A percentile compares a stretch with the other conserved stretches of the same genome.
phyloP scores from a whole-genome alignment of 257 asterid species.

The Plantago elongata region DNA sequence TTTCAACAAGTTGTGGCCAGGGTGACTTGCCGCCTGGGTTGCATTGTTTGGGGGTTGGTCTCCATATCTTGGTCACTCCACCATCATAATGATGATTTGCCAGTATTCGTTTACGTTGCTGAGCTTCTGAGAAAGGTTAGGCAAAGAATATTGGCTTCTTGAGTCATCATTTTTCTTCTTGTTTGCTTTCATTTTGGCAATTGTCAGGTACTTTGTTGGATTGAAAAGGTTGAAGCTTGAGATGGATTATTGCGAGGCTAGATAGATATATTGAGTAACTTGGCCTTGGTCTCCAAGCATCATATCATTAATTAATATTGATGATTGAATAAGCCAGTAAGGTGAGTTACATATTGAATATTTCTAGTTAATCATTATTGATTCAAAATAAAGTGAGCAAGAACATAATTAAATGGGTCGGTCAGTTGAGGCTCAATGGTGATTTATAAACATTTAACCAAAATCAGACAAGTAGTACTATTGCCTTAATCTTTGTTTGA shows the following conservation, averaged over 20 bases:
- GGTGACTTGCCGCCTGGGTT: constrained; percentile 4
- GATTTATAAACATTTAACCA: no score
- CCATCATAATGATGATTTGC: constrained; percentile 18
- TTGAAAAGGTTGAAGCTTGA: background rate
- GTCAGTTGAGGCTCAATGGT: no score
- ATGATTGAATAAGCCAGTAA: no score
- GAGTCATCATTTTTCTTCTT: background rate
- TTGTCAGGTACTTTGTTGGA: background rate
- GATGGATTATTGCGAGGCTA: no score
- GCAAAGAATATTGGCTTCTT: constrained; percentile 16
- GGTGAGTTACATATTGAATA: no score
- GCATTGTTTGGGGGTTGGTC: background rate
- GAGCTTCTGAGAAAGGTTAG: constrained; percentile 24
- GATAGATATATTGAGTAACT: background rate
- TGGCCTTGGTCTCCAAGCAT: background rate
- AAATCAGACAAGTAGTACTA: no score
- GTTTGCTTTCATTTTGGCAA: constrained; percentile 11
- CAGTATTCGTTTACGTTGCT: background rate
- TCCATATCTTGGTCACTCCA: constrained; percentile 22
- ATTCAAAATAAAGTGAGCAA: no score
- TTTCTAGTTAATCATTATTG: background rate
- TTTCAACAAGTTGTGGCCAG: constrained; percentile 17
- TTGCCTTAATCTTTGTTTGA: no score
- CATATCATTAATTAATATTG: background rate
- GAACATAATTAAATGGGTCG: no score